Evolutionary conservation across 176 grass and related monocot species (phyloP).

Genomic region (Hsuehochloa calcarea): DNA sequence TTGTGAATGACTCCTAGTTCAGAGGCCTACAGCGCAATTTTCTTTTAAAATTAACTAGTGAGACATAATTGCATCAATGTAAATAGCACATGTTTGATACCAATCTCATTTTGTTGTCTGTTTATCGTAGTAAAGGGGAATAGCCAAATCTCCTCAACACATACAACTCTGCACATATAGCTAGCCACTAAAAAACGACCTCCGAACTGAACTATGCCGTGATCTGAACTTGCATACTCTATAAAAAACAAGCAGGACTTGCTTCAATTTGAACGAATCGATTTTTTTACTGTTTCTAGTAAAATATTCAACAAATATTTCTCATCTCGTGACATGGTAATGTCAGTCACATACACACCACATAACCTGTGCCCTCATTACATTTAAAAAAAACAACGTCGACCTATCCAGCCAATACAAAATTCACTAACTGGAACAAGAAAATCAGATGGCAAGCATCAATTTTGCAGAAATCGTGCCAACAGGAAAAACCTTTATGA

Average conservation of each 20-base stretch:
- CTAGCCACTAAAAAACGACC: too few relatives aligned
- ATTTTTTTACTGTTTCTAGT: background rate
- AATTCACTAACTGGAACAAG: slow-evolving; percentile 17
- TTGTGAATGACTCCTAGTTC: too few relatives aligned
- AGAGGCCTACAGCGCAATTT: too few relatives aligned
- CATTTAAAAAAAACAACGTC: background rate
- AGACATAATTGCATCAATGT: background rate
- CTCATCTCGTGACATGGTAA: background rate
- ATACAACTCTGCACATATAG: background rate
- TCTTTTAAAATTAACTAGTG: too few relatives aligned
- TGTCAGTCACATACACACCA: background rate
- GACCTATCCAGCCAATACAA: background rate
- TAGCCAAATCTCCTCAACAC: too few relatives aligned
- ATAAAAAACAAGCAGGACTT: background rate
- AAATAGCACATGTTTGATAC: background rate
- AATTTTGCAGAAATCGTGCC: background rate
- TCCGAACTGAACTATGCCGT: background rate
- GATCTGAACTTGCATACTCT: background rate
- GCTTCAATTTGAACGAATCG: background rate
- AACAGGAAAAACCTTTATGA: background rate
- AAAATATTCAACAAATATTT: background rate
- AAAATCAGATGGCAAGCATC: slow-evolving; percentile 17
- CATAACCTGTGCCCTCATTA: background rate
- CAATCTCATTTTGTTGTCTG: too few relatives aligned
- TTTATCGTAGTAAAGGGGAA: too few relatives aligned